Percentiles rank a stretch among this genome's conserved stretches.
phyloP scores from a whole-genome alignment of 768 basidiomycete genomes.

The Tricholoma terreum region DNA sequence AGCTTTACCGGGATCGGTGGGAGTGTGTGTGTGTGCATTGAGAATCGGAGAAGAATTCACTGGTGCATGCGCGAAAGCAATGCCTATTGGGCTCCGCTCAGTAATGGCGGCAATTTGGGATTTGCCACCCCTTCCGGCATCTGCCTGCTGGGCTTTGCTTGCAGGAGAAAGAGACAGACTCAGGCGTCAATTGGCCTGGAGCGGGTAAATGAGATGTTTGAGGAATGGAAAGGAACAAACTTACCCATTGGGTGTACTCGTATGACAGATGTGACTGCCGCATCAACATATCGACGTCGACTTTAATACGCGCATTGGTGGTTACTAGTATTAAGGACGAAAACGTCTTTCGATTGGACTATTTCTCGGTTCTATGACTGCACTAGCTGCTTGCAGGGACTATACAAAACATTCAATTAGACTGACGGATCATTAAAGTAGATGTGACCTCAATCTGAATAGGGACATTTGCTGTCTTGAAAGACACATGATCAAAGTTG shows the following conservation, averaged over 20 bases:
- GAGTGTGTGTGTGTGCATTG: slow-evolving; percentile 13
- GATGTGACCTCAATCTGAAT: background rate
- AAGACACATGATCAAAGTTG: background rate
- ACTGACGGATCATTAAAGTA: background rate
- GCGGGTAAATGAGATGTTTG: background rate
- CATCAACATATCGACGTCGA: slow-evolving; percentile 34
- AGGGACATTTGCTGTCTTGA: background rate
- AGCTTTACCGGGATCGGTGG: slow-evolving; percentile 11
- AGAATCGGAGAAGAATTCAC: slow-evolving; percentile 13
- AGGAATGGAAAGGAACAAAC: slow-evolving; percentile 5
- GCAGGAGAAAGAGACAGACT: slow-evolving; percentile 5
- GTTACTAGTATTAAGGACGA: slow-evolving; percentile 28
- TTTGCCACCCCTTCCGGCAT: slow-evolving; percentile 3
- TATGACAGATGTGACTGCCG: slow-evolving; percentile 20
- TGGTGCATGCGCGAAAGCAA: slow-evolving; percentile 13
- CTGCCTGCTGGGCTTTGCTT: background rate
- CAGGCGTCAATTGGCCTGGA: slow-evolving; percentile 7
- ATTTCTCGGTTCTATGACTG: slow-evolving; percentile 35
- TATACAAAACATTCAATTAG: slow-evolving; percentile 4
- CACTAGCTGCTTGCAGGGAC: slow-evolving; percentile 30
- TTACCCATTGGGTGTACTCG: slow-evolving; percentile 40
- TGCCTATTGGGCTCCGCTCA: slow-evolving; percentile 6
- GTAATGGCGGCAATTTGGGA: slow-evolving; percentile 13
- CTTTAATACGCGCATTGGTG: slow-evolving; percentile 40
- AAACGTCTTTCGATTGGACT: slow-evolving; percentile 45